A percentile compares a stretch with the other conserved stretches of the same genome.
phyloP scores from a whole-genome alignment of 495 filamentous ascomycete species.

The Penicillium salamii region DNA sequence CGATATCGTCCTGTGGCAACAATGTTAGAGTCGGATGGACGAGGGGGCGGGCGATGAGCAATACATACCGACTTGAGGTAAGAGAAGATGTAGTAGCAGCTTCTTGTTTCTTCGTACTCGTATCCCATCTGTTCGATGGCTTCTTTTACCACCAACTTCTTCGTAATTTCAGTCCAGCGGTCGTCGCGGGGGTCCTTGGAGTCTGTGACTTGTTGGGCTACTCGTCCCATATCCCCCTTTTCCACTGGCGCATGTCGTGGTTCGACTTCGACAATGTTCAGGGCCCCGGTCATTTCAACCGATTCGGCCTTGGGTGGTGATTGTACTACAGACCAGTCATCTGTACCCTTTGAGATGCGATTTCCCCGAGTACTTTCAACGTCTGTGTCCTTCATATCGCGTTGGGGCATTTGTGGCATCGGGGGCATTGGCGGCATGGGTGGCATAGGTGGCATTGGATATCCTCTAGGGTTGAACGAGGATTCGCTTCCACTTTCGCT shows the following conservation, averaged over 20 bases:
- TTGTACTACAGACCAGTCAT: conserved; percentile 24
- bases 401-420: too few species aligned
- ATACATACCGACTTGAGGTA: conserved; percentile 81
- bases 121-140: conserved; percentile 84
- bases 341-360: not conserved
- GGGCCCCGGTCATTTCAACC: conserved; percentile 20
- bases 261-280: conserved; percentile 22
- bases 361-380: conserved; percentile 33
- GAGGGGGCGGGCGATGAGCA: conserved; percentile 11
- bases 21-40: not conserved
- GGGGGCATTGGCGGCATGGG: too few species aligned
- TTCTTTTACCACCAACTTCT: conserved; percentile 83
- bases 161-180: conserved; percentile 97
- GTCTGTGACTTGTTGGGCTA: conserved; percentile 40
- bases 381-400: conserved; percentile 7
- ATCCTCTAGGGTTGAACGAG: not conserved
- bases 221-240: conserved; percentile 26
- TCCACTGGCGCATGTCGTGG: conserved; percentile 17
- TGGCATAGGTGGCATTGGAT: not conserved
- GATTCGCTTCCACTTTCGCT: conserved; percentile 4
- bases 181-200: conserved; percentile 51
- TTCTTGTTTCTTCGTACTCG: conserved; percentile 87
- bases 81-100: conserved; percentile 88
- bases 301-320: conserved; percentile 13
- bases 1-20: conserved; percentile 72